These are phyloP conservation scores for Rhodotorula sp. DNA, from an alignment of 1,284 basidiomycete species.

Conservation along the genomic window DNA sequence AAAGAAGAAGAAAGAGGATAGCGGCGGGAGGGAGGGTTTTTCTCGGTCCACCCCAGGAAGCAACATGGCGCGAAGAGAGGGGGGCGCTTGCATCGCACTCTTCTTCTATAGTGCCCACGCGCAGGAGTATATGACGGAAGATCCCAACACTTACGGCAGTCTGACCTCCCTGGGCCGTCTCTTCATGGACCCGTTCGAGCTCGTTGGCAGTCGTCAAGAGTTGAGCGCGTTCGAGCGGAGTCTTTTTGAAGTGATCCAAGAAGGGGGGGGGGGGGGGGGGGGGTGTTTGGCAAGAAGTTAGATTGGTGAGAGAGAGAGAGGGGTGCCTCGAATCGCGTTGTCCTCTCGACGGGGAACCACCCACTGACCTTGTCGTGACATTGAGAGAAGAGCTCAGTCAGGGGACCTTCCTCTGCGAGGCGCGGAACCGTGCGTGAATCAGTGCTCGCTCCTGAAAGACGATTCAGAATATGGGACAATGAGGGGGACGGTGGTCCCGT, in stretches of 20 bases:
- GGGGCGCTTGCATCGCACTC: no score
- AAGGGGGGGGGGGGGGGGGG: constrained; percentile 45
- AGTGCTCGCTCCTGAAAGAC: background rate
- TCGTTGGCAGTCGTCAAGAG: constrained; percentile 70
- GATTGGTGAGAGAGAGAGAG: constrained; percentile 8
- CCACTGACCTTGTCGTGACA: constrained; percentile 31
- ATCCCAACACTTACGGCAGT: constrained; percentile 55
- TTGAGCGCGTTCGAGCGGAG: constrained; percentile 68
- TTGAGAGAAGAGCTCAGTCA: constrained; percentile 30
- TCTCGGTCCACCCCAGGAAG: background rate
- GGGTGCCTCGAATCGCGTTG: no score
- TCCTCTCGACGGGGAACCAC: no score
- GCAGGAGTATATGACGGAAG: no score
- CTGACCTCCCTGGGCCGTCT: constrained; percentile 68
- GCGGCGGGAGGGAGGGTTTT: background rate
- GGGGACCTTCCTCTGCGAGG: constrained; percentile 23
- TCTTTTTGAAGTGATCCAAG: no score
- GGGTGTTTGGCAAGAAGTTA: constrained; percentile 30
- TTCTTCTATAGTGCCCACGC: no score
- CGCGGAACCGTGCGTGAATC: background rate
- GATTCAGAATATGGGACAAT: background rate
- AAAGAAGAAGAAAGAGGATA: background rate
- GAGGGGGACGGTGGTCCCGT: background rate
- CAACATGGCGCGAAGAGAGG: background rate
- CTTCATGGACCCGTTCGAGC: constrained; percentile 67